Percentiles rank a stretch among this genome's conserved stretches.
These are phyloP conservation scores for Globisporangium orthogonon DNA, from an alignment of 352 stramenopile species.

Conservation along the genomic window DNA sequence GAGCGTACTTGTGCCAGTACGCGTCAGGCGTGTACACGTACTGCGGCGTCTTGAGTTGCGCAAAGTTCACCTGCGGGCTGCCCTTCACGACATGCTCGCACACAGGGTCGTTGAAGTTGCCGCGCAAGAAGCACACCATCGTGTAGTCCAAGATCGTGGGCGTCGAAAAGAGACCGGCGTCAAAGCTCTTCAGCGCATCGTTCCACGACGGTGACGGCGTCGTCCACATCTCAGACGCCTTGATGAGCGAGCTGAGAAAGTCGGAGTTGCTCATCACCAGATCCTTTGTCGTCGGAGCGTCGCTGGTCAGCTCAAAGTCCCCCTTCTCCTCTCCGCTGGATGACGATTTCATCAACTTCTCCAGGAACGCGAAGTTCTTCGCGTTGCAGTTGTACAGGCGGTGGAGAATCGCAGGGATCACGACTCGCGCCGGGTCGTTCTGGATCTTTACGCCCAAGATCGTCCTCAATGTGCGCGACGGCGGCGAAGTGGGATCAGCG, in stretches of 20 bases:
- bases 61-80: conserved; percentile 1
- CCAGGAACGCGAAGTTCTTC: conserved; percentile 11
- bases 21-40: conserved; percentile 25
- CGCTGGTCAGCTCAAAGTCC: background rate
- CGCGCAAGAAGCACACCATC: conserved; percentile 16
- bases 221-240: conserved; percentile 22
- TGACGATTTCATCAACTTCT: too few species aligned
- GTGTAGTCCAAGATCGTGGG: conserved; percentile 1
- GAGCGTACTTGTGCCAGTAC: conserved; percentile 22
- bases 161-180: conserved; percentile 10
- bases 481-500: background rate
- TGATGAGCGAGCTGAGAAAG: conserved; percentile 21
- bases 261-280: conserved; percentile 7
- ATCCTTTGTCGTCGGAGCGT: conserved; percentile 5
- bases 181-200: conserved; percentile 4
- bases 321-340: background rate
- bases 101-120: conserved; percentile 8
- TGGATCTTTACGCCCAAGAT: background rate
- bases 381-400: conserved; percentile 3
- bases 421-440: background rate
- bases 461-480: background rate
- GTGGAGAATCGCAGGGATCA: conserved; percentile 13
- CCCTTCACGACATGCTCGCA: conserved; percentile 4
- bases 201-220: conserved; percentile 16
- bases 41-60: background rate